phyloP scores from a whole-genome alignment of 257 asterid genomes.

The Solanum lycopersicoides region DNA sequence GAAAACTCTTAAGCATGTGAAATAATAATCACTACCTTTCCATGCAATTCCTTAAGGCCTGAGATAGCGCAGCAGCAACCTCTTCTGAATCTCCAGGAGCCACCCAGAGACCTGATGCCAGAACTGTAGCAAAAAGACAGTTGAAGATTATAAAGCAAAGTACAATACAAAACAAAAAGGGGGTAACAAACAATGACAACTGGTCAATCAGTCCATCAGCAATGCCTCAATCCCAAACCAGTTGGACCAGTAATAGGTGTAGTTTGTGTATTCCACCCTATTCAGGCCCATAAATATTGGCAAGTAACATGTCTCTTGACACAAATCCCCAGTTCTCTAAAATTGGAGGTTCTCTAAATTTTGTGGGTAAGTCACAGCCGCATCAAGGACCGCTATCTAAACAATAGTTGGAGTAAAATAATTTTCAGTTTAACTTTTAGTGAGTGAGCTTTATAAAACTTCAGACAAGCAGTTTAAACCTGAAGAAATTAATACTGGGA shows the following conservation, averaged over 20 bases:
- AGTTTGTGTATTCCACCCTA: background rate
- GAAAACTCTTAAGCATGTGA: conserved; percentile 6
- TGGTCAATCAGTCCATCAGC: background rate
- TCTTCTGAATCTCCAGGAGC: conserved; percentile 99
- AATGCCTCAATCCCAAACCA: background rate
- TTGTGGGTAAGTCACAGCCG: background rate
- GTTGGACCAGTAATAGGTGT: background rate
- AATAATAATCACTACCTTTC: conserved; percentile 52
- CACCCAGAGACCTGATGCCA: conserved; percentile 97
- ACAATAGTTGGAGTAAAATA: background rate
- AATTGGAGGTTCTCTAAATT: background rate
- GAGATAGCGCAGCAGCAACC: conserved; percentile 92
- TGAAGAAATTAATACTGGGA: background rate
- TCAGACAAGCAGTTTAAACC: background rate
- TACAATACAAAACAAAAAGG: background rate
- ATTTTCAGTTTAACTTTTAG: background rate
- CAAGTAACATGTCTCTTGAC: background rate
- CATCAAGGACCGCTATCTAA: background rate
- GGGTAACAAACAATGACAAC: background rate
- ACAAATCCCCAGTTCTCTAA: background rate
- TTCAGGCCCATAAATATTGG: background rate
- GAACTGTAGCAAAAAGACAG: conserved; percentile 27
- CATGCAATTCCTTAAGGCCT: conserved; percentile 80
- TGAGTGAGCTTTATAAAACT: background rate
- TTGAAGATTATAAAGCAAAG: background rate